Base-by-base conservation (phyloP, 2,329 filamentous ascomycete genomes). In the Aureobasidium melanogenum region DNA sequence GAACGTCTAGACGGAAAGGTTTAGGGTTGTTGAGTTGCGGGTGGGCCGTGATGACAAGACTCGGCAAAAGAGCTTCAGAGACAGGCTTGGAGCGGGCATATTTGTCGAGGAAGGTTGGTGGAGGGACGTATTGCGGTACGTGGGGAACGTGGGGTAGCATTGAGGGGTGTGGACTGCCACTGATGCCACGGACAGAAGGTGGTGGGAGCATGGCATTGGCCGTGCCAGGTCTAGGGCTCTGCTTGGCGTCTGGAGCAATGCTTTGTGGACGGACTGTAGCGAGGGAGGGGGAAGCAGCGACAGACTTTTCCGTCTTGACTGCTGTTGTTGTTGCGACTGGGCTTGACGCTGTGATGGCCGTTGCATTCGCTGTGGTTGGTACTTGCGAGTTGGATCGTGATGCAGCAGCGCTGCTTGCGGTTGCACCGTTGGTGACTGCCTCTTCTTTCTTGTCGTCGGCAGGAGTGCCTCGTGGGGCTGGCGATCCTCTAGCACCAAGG, bases 31-130 rank as follows among this genome's bases (percentile, higher is more conserved):
- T 82, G 44, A 91, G 77, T 12, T 80, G 81, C 0, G 88, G 86
- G 69, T 93, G 88, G 15, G 87, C 87, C 61, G 82, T 80, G 17
- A 92, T 76, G 41, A 81, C 83, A 26, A 93, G 76, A 57, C 82
- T 84, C 5, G 82, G 82, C 54, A 93, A 82, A 46, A 93, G 78
- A 28, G 88, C 86, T 72, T 88, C 81, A 38, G 79, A 72, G 47
- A 79, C 66, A 64, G 70, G 66, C 50, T 71, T 73, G 7, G 65
- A 59, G 19, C 68, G 68, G 12, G 66, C 65, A 58, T 66, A 71
- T 62, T 69, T 70, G 63, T 63, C 72, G 44, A 64, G 55, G n/a
- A 66, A 64, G 7, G 62, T 62, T 3, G 63, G 41, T 7, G 59
- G 58, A 4, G 62, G 62, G 6, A 61, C 41, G 36, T 63, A 61